Evolutionary conservation across 192 early-diverging fungal genomes (phyloP).

Genomic region (Mortierella alpina): DNA sequence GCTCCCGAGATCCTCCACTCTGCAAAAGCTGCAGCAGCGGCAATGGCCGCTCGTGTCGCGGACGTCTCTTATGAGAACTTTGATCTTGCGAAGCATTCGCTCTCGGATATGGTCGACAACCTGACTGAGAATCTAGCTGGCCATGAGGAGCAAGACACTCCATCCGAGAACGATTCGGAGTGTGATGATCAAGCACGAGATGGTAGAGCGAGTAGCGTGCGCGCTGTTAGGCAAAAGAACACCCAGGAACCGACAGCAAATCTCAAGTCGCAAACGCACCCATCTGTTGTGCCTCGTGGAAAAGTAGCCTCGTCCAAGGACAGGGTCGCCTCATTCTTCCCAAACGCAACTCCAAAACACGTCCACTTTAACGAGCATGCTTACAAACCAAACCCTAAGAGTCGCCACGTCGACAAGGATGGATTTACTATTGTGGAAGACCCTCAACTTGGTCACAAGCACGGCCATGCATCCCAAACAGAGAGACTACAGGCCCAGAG

Average conservation of each 20-base stretch:
- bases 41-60: not conserved
- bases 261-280: too few species aligned
- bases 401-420: constrained; percentile 11
- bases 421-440: constrained; percentile 20
- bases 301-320: not conserved
- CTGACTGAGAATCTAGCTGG: not conserved
- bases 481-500: not conserved
- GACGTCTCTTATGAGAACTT: constrained; percentile 19
- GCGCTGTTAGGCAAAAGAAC: too few species aligned
- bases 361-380: not conserved
- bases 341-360: not conserved
- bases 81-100: not conserved
- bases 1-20: constrained; percentile 4
- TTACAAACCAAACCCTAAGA: constrained; percentile 2
- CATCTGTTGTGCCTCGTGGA: too few species aligned
- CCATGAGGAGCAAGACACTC: too few species aligned
- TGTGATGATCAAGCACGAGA: too few species aligned
- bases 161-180: too few species aligned
- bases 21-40: constrained; percentile 1
- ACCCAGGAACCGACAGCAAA: too few species aligned
- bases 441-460: not conserved
- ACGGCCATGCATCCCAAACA: not conserved
- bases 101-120: not conserved
- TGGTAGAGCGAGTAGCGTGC: too few species aligned
- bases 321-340: not conserved